Conservation (phyloP, 257 asterid genomes). For the Solanum pimpinellifolium region DNA sequence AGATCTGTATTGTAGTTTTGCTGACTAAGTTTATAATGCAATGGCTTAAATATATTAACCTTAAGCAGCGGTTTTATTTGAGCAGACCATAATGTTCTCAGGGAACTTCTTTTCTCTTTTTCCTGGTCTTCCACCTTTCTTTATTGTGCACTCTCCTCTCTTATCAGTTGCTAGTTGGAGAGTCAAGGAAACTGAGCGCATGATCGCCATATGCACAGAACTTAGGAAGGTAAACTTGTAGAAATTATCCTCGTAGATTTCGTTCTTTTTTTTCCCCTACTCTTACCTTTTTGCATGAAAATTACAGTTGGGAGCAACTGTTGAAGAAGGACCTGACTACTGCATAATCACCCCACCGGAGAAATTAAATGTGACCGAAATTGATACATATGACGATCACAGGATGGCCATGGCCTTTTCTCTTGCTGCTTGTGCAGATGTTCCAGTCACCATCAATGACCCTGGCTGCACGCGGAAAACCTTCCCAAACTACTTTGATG, state of each 20-base stretch:
- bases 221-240: constrained; percentile 61
- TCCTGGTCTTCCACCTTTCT: not conserved
- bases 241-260: not conserved
- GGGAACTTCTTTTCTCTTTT: not conserved
- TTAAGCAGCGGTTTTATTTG: not conserved
- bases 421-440: constrained; percentile 91
- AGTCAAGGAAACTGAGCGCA: constrained; percentile 94
- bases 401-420: constrained; percentile 98
- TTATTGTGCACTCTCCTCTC: not conserved
- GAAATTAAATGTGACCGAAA: constrained; percentile 57
- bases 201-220: constrained; percentile 96
- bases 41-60: not conserved
- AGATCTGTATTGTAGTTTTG: not conserved
- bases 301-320: constrained; percentile 56
- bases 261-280: not conserved
- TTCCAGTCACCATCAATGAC: constrained; percentile 74
- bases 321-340: constrained; percentile 83
- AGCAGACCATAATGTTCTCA: not conserved
- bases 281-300: not conserved
- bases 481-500: constrained; percentile 81
- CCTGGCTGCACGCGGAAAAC: constrained; percentile 93
- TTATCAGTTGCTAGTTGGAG: constrained; percentile 95
- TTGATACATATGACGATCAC: constrained; percentile 86
- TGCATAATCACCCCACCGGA: constrained; percentile 82
- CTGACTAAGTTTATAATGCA: not conserved